These are phyloP conservation scores for Ensete glaucum DNA, from an alignment of 176 grass and related monocot species.

Conservation along the genomic window DNA sequence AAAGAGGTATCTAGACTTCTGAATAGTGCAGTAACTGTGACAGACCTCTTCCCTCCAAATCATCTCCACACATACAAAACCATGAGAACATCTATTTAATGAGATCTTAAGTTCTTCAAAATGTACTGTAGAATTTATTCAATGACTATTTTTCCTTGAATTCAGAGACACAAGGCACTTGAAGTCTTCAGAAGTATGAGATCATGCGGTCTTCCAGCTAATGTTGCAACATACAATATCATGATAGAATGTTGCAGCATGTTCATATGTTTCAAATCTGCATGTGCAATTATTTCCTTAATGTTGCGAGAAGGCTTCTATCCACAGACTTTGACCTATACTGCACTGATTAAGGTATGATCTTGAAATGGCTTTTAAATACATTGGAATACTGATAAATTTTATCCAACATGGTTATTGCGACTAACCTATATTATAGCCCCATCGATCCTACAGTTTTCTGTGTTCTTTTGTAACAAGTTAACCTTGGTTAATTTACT, in stretches of 20 bases:
- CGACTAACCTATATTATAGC: background rate
- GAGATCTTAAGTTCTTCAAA: too few relatives aligned
- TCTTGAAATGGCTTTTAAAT: background rate
- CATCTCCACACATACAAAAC: too few relatives aligned
- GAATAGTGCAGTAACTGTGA: background rate
- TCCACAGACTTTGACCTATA: constrained; percentile 44
- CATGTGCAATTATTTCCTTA: constrained; percentile 52
- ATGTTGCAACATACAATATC: constrained; percentile 53
- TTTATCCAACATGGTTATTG: background rate
- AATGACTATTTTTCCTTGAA: constrained; percentile 16
- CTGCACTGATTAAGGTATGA: constrained; percentile 52
- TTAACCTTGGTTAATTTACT: background rate
- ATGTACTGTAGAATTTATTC: background rate
- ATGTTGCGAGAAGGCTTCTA: constrained; percentile 66
- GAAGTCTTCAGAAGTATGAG: constrained; percentile 68
- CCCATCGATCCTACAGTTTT: background rate
- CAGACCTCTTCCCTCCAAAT: too few relatives aligned
- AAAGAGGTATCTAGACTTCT: constrained; percentile 45
- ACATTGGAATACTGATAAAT: background rate
- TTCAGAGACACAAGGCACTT: constrained; percentile 48
- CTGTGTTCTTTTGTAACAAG: background rate
- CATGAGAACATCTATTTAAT: too few relatives aligned
- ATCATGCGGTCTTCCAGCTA: constrained; percentile 32
- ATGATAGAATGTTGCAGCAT: constrained; percentile 79
- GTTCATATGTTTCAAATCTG: constrained; percentile 47